These are phyloP conservation scores for Phalaenopsis aphrodite DNA, from an alignment of 106 monocot genomes.

Conservation along the genomic window DNA sequence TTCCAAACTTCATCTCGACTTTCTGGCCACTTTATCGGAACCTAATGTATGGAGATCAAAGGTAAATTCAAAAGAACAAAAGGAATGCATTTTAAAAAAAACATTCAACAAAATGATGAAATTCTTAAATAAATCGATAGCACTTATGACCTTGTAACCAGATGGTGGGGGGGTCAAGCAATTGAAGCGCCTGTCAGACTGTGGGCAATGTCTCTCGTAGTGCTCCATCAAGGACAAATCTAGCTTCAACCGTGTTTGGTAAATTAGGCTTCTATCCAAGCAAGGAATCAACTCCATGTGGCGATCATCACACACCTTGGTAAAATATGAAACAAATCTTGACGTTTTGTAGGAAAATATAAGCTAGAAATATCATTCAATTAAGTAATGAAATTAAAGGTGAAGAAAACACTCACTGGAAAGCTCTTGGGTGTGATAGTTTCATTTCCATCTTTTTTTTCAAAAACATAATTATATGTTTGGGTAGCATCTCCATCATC, in stretches of 20 bases:
- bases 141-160: conserved; percentile 40
- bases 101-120: neutral
- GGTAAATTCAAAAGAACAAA: neutral
- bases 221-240: conserved; percentile 67
- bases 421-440: conserved; percentile 39
- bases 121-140: neutral
- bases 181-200: conserved; percentile 54
- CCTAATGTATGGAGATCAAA: conserved; percentile 15
- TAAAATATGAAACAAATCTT: neutral
- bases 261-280: conserved; percentile 59
- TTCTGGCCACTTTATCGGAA: conserved; percentile 71
- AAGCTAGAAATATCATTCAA: neutral
- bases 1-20: conserved; percentile 72
- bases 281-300: conserved; percentile 74
- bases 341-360: conserved; percentile 2
- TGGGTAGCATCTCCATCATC: conserved; percentile 34
- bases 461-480: conserved; percentile 33
- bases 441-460: conserved; percentile 28
- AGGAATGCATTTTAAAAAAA: neutral
- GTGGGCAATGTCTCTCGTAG: conserved; percentile 74
- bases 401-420: conserved; percentile 36
- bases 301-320: conserved; percentile 60
- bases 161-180: conserved; percentile 64
- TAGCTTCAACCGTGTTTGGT: conserved; percentile 53
- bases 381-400: neutral